Conservation (phyloP, 2,329 filamentous ascomycete species). For the Aspergillus sp. region DNA sequence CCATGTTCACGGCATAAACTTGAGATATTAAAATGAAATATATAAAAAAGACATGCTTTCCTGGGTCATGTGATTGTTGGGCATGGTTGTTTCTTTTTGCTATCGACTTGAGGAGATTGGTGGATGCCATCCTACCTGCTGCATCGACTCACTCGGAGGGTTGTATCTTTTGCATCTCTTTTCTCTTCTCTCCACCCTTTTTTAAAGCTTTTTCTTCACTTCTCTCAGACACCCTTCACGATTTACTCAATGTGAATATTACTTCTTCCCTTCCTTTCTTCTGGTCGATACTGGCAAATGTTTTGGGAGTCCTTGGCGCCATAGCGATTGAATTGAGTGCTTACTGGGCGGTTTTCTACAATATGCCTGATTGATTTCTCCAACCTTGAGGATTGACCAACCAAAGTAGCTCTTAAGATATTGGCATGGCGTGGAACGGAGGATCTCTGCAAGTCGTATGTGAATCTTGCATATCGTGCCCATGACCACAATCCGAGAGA, state of each 20-base stretch:
- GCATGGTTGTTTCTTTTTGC: not conserved
- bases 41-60: too few species aligned
- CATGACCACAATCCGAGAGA: too few species aligned
- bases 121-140: not conserved
- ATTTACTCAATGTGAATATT: not conserved
- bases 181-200: not conserved
- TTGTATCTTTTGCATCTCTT: not conserved
- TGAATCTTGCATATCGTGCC: too few species aligned
- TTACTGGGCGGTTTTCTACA: not conserved
- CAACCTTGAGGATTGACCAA: too few species aligned
- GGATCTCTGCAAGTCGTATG: too few species aligned
- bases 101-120: not conserved
- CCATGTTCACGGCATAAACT: conserved; percentile 29
- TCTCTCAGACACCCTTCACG: not conserved
- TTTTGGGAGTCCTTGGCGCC: not conserved
- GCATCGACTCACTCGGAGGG: not conserved
- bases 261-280: not conserved
- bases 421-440: too few species aligned
- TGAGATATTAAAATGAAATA: not conserved
- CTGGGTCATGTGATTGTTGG: not conserved
- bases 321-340: not conserved
- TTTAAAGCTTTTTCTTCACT: not conserved
- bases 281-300: not conserved
- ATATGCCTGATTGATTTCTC: too few species aligned
- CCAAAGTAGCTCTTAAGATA: too few species aligned